Evolutionary conservation across 805 yeast genomes (phyloP).

Genomic region (Geotrichum ghanense): DNA sequence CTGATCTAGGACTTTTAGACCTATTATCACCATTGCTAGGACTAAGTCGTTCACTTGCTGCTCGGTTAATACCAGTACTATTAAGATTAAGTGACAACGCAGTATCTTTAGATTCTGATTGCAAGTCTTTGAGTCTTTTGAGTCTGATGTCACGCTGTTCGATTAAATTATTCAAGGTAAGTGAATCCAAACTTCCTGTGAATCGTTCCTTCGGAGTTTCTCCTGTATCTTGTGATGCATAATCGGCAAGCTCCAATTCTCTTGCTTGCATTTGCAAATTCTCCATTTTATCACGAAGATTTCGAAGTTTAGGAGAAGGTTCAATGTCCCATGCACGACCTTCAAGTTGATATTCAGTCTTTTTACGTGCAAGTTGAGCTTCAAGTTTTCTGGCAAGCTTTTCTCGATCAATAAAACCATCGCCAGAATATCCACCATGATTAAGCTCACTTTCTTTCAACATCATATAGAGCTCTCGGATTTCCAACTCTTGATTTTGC

Average conservation of each 20-base stretch:
- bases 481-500: conserved; percentile 38
- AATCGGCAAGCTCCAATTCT: conserved; percentile 76
- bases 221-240: conserved; percentile 50
- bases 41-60: neutral
- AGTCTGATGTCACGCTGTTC: conserved; percentile 50
- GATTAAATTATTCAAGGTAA: conserved; percentile 26
- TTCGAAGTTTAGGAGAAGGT: conserved; percentile 66
- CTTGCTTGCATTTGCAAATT: conserved; percentile 75
- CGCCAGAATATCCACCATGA: conserved; percentile 4
- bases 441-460: conserved; percentile 32
- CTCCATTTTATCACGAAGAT: conserved; percentile 74
- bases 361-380: conserved; percentile 24
- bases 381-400: conserved; percentile 23
- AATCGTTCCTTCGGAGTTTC: conserved; percentile 40
- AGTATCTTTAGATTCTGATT: conserved; percentile 52
- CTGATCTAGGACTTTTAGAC: conserved; percentile 18
- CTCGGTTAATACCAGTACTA: neutral
- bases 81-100: conserved; percentile 28
- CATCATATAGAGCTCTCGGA: conserved; percentile 49
- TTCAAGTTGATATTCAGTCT: conserved; percentile 30
- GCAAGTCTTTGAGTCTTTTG: conserved; percentile 61
- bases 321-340: conserved; percentile 41
- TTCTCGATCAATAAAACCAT: conserved; percentile 24
- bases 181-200: conserved; percentile 7
- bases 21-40: conserved; percentile 2